Conservation (phyloP, 2,329 filamentous ascomycete species). For the Cladophialophora immunda region DNA sequence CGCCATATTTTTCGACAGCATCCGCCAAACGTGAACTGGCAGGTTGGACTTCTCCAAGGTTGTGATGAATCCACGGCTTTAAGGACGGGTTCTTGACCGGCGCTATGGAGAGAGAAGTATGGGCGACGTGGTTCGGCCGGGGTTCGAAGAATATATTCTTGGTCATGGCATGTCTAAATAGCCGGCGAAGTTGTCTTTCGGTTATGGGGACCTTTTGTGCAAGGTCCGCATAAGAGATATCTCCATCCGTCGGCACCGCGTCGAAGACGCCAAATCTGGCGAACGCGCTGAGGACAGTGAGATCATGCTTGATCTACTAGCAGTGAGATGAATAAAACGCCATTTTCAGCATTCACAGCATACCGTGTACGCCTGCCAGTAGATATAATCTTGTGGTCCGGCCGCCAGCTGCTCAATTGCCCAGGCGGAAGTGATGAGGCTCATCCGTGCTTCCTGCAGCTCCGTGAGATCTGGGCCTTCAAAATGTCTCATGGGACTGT, state of each 20-base stretch:
- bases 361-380: conserved; percentile 18
- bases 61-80: conserved; percentile 65
- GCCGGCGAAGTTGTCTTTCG: conserved; percentile 14
- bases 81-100: conserved; percentile 44
- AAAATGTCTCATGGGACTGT: conserved; percentile 1
- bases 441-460: conserved; percentile 21
- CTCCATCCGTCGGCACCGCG: conserved; percentile 41
- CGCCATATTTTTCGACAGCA: conserved; percentile 39
- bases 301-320: conserved; percentile 32
- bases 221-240: conserved; percentile 43
- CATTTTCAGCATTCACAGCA: not conserved
- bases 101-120: conserved; percentile 63
- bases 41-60: conserved; percentile 43
- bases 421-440: conserved; percentile 14
- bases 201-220: conserved; percentile 35
- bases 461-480: not conserved
- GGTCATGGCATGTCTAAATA: conserved; percentile 63
- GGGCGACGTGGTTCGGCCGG: conserved; percentile 59
- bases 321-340: not conserved
- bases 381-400: conserved; percentile 12
- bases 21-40: conserved; percentile 36
- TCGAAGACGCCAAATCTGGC: conserved; percentile 44
- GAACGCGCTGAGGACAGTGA: conserved; percentile 44
- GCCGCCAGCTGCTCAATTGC: conserved; percentile 9
- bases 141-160: conserved; percentile 65